These are phyloP conservation scores for Diplodia sapinea DNA, from an alignment of 2,329 filamentous ascomycete species.

Conservation along the genomic window DNA sequence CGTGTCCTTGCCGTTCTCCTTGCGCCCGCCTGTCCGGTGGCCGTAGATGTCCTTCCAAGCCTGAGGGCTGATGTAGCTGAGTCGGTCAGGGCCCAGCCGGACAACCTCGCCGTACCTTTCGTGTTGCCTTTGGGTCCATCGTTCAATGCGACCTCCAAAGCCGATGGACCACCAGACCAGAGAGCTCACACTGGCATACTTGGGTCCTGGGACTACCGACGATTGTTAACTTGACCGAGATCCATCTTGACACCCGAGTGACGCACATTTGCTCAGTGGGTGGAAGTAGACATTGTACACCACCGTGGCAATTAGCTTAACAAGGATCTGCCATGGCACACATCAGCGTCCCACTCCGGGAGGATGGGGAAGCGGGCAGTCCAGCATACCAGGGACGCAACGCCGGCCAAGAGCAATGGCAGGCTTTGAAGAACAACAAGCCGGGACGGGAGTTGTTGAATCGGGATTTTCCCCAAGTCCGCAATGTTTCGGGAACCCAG, in stretches of 20 bases:
- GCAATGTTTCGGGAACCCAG: neutral
- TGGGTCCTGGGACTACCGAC: constrained; percentile 48
- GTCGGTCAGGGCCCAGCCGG: constrained; percentile 25
- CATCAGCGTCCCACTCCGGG: neutral
- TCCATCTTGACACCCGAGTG: neutral
- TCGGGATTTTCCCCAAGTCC: neutral
- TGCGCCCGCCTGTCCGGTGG: constrained; percentile 26
- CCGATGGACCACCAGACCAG: constrained; percentile 42
- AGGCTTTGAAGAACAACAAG: neutral
- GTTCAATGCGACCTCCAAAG: constrained; percentile 38
- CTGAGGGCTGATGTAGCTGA: constrained; percentile 25
- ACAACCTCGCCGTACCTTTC: constrained; percentile 29
- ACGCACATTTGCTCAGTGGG: constrained; percentile 46
- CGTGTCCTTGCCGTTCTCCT: constrained; percentile 21
- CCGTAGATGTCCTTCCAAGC: constrained; percentile 33
- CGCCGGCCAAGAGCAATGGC: neutral
- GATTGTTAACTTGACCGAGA: neutral
- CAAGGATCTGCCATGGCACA: neutral
- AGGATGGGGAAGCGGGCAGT: neutral
- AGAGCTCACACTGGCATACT: constrained; percentile 40
- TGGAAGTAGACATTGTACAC: constrained; percentile 53
- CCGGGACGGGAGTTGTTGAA: neutral
- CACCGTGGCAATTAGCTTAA: constrained; percentile 2
- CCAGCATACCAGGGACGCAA: neutral
- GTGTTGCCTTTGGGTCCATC: constrained; percentile 38